Evolutionary conservation across 345 rosid genomes (phyloP), one percentile per base, ranked within the genome.

Genomic region (Trapa incisa): DNA sequence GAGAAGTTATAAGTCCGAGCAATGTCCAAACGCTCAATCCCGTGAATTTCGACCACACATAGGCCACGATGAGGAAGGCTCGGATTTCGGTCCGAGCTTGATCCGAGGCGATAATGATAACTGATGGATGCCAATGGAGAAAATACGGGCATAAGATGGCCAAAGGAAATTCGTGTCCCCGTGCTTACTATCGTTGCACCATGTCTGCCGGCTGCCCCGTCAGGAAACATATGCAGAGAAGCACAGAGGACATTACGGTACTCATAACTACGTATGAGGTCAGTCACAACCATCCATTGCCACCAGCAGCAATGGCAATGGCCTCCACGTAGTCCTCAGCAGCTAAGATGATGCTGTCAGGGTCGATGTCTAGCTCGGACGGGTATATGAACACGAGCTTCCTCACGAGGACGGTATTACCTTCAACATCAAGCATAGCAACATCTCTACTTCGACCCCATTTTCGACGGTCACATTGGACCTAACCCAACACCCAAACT

Each of bases 371-470:
- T 0, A 85, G 84, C 75, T 80, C 92, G 1, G 95, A 91, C 45
- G 89, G 96, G 37, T 39, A 83, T 5, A 77, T 87, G 85, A 87
- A 86, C 80, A 71, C 89, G 4, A 87, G 85, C 66, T 78, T 94
- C 81, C 83, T 90, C 11, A 77, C 97, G 6, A 77, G 90, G 71
- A 81, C 94, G 32, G 78, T 88, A 32, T 80, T 94, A 38, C 95
- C 96, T 4, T 90, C 95, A 73, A 88, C 99, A n/a, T 84, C 97
- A 32, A 88, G 86, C 86, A 83, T 94, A 89, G 99, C 96, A 29
- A 89, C 0, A 82, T 94, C 57, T 94, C 99, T 66, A 97, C 97
- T 37, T 89, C 97, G 8, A 95, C 99, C 37, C 99, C 96, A 52
- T 94, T 94, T 62, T 97, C 97, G 8, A 94, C 99, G 22, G 86